Base-by-base conservation (phyloP, 2,329 filamentous ascomycete genomes). In the Calonectria multiphialidica region DNA sequence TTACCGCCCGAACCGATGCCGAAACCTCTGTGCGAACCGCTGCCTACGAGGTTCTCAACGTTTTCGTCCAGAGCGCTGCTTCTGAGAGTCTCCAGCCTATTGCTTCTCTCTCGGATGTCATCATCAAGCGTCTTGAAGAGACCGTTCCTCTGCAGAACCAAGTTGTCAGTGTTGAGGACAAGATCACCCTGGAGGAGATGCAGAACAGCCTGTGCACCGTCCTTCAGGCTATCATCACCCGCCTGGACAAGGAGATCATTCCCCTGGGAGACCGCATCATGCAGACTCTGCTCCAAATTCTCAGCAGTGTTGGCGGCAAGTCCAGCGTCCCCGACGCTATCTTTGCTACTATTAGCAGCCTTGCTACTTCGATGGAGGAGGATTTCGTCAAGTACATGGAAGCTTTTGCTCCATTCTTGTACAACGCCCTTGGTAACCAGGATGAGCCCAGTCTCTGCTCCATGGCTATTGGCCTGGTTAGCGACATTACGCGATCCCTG, bases 351-450 rank as follows among this genome's bases (percentile, higher is more conserved):
- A 94, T 98, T 80, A 97, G 96, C 82, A 92, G 94, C n/a, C 90
- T 99, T 73, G 94, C 97, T 47, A 98, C 94, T 79, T 94, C 96
- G 45, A 90, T 98, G 80, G 96, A 98, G 82, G 95, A 95, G 67
- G 95, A 96, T 77, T 99, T 99, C 84, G 88, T 93, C 83, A 97
- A 97, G 87, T 99, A 99, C 88, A 98, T 99, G 96, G 95, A 98
- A 49, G 91, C 95, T 2, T 99, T 99, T 85, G 89, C 92, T 53
- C 95, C 95, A 12, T 98, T 95, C 90, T 88, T 99, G 67, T 97
- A 97, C 89, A 97, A 95, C 78, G 97, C 97, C 33, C 92, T 99
- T 35, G 93, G 93, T 81, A 98, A 98, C 88, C 95, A 98, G 82
- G 96, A 99, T 76, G 97, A 98, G 86, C 94, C 96, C 42, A 94